Evolutionary conservation across 768 basidiomycete genomes (phyloP).

Genomic region (Suillus tomentosus): DNA sequence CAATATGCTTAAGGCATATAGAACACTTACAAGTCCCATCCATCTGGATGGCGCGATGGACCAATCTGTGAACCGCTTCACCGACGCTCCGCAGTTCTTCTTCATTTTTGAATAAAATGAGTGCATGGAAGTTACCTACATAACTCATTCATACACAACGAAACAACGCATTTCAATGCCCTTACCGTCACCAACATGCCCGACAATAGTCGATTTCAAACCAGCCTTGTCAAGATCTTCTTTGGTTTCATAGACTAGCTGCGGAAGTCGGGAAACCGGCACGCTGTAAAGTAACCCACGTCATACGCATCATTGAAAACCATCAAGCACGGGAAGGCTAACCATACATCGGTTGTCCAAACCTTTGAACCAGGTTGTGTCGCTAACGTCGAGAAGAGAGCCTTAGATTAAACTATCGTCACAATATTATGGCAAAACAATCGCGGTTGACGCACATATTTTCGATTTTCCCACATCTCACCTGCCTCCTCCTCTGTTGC

Average conservation of each 20-base stretch:
- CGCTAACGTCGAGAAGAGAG: constrained; percentile 69
- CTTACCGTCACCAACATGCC: constrained; percentile 79
- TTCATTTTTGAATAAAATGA: constrained; percentile 62
- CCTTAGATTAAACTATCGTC: background rate
- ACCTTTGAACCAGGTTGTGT: constrained; percentile 62
- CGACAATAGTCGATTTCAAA: constrained; percentile 70
- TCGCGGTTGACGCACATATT: constrained; percentile 47
- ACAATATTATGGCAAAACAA: background rate
- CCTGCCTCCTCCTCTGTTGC: constrained; percentile 73
- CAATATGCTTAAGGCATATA: constrained; percentile 6
- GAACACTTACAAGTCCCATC: constrained; percentile 71
- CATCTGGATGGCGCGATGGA: constrained; percentile 68
- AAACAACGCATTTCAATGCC: constrained; percentile 29
- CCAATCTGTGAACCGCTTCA: constrained; percentile 67
- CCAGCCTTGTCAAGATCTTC: constrained; percentile 66
- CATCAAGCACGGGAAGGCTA: constrained; percentile 17
- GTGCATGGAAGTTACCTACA: constrained; percentile 46
- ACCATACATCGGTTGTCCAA: constrained; percentile 95
- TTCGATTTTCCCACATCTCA: constrained; percentile 82
- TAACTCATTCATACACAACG: background rate
- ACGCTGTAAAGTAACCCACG: constrained; percentile 43
- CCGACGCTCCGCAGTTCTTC: constrained; percentile 56
- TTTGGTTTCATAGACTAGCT: constrained; percentile 77
- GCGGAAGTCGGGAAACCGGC: constrained; percentile 67
- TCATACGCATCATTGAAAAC: background rate